Conservation (phyloP, 345 rosid species). For the Eucalyptus cladocalyx region DNA sequence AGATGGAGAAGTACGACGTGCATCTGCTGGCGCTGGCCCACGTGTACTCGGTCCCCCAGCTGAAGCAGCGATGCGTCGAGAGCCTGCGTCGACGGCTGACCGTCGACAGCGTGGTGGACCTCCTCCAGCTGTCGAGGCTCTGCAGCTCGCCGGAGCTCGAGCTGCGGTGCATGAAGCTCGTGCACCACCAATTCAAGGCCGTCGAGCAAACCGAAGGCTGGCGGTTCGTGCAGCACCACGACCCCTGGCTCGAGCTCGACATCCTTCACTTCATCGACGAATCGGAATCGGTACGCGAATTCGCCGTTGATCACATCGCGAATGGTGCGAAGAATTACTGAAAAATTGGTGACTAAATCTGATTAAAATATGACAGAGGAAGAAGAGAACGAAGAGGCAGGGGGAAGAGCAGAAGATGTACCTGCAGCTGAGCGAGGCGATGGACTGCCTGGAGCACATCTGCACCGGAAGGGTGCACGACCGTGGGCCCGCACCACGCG, state of each 20-base stretch:
- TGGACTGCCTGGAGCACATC: conserved; percentile 87
- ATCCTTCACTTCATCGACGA: conserved; percentile 80
- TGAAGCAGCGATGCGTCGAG: conserved; percentile 55
- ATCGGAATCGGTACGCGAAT: conserved; percentile 36
- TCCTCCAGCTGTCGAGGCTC: conserved; percentile 68
- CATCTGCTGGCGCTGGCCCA: conserved; percentile 74
- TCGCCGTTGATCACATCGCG: neutral
- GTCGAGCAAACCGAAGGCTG: conserved; percentile 70
- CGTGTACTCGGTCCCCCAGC: conserved; percentile 51
- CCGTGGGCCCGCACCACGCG: conserved; percentile 45
- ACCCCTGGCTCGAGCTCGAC: conserved; percentile 67
- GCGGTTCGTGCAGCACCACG: conserved; percentile 64
- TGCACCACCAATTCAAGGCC: conserved; percentile 30
- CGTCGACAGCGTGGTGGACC: conserved; percentile 59
- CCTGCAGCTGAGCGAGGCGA: conserved; percentile 62
- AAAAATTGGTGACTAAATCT: neutral
- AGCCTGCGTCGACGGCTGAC: conserved; percentile 35
- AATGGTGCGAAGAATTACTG: neutral
- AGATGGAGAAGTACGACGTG: conserved; percentile 57
- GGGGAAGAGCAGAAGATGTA: conserved; percentile 43
- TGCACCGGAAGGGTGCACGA: conserved; percentile 80
- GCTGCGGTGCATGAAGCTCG: conserved; percentile 48
- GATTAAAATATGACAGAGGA: conserved; percentile 30
- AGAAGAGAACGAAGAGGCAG: conserved; percentile 42
- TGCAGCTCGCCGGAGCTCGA: conserved; percentile 72